Evolutionary conservation across 2,329 filamentous ascomycete genomes (phyloP), one percentile per base, ranked within the genome.

Genomic region (Cercospora zeae-maydis): DNA sequence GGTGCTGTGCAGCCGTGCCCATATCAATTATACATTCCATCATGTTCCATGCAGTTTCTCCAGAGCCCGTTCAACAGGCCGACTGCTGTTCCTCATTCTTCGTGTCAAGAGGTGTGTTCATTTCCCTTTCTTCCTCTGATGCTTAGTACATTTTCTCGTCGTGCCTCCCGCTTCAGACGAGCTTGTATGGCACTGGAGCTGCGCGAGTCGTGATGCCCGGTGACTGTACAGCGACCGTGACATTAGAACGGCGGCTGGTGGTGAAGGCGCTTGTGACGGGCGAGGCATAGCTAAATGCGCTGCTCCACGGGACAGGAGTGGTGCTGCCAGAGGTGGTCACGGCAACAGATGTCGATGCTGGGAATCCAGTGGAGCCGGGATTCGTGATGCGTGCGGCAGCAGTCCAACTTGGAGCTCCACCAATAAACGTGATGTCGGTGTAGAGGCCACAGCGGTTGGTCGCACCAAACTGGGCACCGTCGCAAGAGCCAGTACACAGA

Each of bases 361-460:
- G 45, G 10, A 61, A 33, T 9, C 19, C 51, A 34, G 39, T 57
- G n/a, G 54, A 36, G 27, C 47, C 31, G 14, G 65, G 65, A 36
- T 58, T 42, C 13, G 58, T 63, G 33, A 68, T 64, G 47, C 61
- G 60, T 21, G 63, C 61, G 8, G 60, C 67, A n/a, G 62, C 58
- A n/a, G 69, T 69, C 66, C 67, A 67, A 3, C 63, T 63, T 21
- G 58, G 58, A 19, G 62, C 67, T 14, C 63, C 56, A 4, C 62
- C 61, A 14, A 64, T 55, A n/a, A 67, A 61, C 5, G 63, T 67
- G 42, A 69, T 63, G 45, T 61, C 59, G 5, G 65, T 67, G 57
- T 67, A 68, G 1, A 69, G 47, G 10, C 67, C 68, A 24, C 68
- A 70, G 42, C 68, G 63, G 13, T 61, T 65, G 8, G 59, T 60